Base-by-base conservation (phyloP, 208 protist genomes). In the Crithidia thermophila region DNA sequence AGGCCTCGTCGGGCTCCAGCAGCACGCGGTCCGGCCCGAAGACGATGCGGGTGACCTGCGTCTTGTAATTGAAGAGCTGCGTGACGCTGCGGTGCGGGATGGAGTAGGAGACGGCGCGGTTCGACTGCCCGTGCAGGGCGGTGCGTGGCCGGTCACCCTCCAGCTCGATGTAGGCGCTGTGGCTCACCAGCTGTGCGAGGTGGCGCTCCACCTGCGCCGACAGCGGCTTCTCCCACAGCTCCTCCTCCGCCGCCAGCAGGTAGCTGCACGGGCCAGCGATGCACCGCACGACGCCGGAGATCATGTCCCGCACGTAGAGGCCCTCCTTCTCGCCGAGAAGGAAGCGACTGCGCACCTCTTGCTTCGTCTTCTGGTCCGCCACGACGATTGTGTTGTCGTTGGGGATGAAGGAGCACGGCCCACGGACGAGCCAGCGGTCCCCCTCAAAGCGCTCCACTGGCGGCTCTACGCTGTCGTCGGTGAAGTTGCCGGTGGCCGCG, bases 51-150 rank as follows among this genome's bases (percentile, higher is more conserved):
- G 87, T 85, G 51, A 74, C 73, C 73, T 96, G 93, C 10, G 79
- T 87, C 40, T 76, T 81, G 83, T 98, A 98, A 78, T 98, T 96
- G 79, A 97, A 98, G n/a, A 98, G 85, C 81, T 98, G 97, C 16
- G 98, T 96, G 28, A 97, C 95, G 67, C 90, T 83, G 77, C 92
- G 91, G 78, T 98, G 87, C 11, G 98, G 97, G 23, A 97, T 91
- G 70, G 87, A 79, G 81, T 93, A 98, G n/a, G 87, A 87, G 7
- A 99, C 91, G 13, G 96, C 89, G 62, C 84, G 72, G 4, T 88
- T 62, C 46, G 58, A 45, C 50, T 65, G 14, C 27, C 55, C 56
- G 30, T 61, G 51, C 34, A 75, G 78, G 51, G 74, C 59, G 42
- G 23, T 64, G n/a, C 49, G 34, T 14, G 34, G 51, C 28, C 20